phyloP scores from a whole-genome alignment of 805 yeast genomes.

The Wickerhamomyces queroliae region DNA sequence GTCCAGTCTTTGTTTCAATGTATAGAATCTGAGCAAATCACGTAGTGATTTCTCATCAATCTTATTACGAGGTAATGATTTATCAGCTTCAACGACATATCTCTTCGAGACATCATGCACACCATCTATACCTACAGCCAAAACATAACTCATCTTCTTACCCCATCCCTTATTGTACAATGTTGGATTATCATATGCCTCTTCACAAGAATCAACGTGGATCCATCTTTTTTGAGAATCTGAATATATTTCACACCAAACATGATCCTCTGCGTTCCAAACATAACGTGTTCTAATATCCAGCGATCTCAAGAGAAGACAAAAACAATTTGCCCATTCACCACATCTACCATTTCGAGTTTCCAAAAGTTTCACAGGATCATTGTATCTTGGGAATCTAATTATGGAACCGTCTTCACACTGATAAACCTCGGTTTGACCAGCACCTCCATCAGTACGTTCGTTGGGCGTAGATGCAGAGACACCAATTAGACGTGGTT shows the following conservation, averaged over 20 bases:
- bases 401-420: slow-evolving; percentile 49
- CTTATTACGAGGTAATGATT: slow-evolving; percentile 41
- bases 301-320: slow-evolving; percentile 61
- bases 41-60: slow-evolving; percentile 35
- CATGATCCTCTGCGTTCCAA: slow-evolving; percentile 93
- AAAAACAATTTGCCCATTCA: slow-evolving; percentile 88
- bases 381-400: slow-evolving; percentile 75
- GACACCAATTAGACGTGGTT: slow-evolving; percentile 31
- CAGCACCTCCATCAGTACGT: slow-evolving; percentile 41
- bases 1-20: slow-evolving; percentile 25
- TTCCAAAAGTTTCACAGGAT: slow-evolving; percentile 53
- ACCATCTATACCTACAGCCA: slow-evolving; percentile 62
- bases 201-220: slow-evolving; percentile 87
- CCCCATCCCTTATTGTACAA: slow-evolving; percentile 87
- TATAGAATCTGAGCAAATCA: slow-evolving; percentile 30
- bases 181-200: slow-evolving; percentile 74
- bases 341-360: slow-evolving; percentile 83
- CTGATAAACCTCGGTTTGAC: slow-evolving; percentile 55
- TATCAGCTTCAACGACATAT: slow-evolving; percentile 45
- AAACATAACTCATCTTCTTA: slow-evolving; percentile 82
- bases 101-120: slow-evolving; percentile 63
- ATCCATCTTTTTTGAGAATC: slow-evolving; percentile 61
- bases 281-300: slow-evolving; percentile 63
- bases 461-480: slow-evolving; percentile 42
- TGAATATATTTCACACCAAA: slow-evolving; percentile 91